Percentiles rank a stretch among this genome's conserved stretches.
phyloP scores from a whole-genome alignment of 2,329 filamentous ascomycete species.

The Colletotrichum eremochloae region DNA sequence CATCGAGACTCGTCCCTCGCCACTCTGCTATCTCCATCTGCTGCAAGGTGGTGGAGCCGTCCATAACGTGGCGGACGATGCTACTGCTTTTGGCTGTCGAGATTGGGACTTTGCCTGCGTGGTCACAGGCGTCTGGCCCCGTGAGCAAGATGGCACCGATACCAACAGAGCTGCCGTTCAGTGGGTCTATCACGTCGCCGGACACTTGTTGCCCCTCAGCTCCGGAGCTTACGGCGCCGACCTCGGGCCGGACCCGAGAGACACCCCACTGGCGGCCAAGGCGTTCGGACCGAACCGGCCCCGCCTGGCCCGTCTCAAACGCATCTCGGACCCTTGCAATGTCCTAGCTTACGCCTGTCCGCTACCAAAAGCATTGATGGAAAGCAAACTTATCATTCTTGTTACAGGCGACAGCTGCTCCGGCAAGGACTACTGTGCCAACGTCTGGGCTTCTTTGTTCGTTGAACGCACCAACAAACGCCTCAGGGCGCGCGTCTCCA shows the following conservation, averaged over 20 bases:
- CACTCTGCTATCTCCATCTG: conserved; percentile 72
- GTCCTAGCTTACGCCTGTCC: conserved; percentile 70
- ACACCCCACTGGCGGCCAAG: conserved; percentile 61
- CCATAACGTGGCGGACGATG: conserved; percentile 56
- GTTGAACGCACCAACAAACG: conserved; percentile 41
- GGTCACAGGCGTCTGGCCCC: conserved; percentile 72
- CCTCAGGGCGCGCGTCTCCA: conserved; percentile 58
- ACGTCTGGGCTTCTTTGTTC: conserved; percentile 63
- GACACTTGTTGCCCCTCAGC: conserved; percentile 62
- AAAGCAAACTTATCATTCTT: conserved; percentile 66
- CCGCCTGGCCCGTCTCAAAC: conserved; percentile 66
- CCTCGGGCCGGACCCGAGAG: conserved; percentile 73
- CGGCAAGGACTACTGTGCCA: conserved; percentile 73
- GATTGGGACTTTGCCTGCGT: conserved; percentile 76
- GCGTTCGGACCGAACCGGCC: conserved; percentile 70
- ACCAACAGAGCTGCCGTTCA: conserved; percentile 53
- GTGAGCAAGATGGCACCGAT: conserved; percentile 62
- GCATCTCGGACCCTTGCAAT: conserved; percentile 60
- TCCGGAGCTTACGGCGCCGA: conserved; percentile 70
- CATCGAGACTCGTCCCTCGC: conserved; percentile 62
- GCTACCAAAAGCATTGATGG: conserved; percentile 54
- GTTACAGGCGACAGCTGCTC: conserved; percentile 67
- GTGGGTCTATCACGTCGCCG: conserved; percentile 70
- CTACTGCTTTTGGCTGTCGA: conserved; percentile 72
- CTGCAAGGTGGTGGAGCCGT: conserved; percentile 70